phyloP scores from a whole-genome alignment of 2,329 filamentous ascomycete species.

The Epichloe glyceriae region DNA sequence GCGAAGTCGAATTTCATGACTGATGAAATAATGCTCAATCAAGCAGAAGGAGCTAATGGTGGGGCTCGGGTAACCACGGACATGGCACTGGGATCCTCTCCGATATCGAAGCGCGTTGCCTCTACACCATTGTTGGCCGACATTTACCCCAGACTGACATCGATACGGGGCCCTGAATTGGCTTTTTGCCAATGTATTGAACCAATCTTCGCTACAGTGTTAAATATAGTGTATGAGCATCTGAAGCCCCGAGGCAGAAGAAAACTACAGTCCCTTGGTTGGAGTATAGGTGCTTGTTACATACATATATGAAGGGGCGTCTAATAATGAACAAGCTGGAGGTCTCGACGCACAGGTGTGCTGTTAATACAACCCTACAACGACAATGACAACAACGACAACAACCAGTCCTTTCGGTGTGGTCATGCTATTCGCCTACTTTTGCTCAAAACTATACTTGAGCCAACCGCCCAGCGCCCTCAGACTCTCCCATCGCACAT shows the following conservation, averaged over 20 bases:
- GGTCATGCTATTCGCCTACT: slow-evolving; percentile 6
- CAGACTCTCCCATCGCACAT: slow-evolving; percentile 84
- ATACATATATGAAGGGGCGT: not conserved
- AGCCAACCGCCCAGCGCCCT: slow-evolving; percentile 60
- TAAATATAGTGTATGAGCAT: not conserved
- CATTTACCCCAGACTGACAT: too few relatives aligned
- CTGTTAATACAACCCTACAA: not conserved
- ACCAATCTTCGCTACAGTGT: too few relatives aligned
- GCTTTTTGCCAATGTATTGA: too few relatives aligned
- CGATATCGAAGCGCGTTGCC: slow-evolving; percentile 10
- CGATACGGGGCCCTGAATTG: too few relatives aligned
- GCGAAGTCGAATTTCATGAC: slow-evolving; percentile 6
- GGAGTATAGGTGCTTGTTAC: not conserved
- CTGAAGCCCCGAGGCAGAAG: not conserved
- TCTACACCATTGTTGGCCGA: too few relatives aligned
- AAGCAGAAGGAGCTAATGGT: slow-evolving; percentile 6
- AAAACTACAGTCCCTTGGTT: not conserved
- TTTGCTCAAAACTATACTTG: slow-evolving; percentile 48
- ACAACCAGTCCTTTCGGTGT: too few relatives aligned
- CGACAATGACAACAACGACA: not conserved
- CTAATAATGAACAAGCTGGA: not conserved
- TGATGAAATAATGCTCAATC: slow-evolving; percentile 9
- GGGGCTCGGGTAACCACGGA: slow-evolving; percentile 15
- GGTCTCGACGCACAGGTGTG: not conserved
- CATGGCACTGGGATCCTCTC: slow-evolving; percentile 6